Base-by-base conservation (phyloP, 2,329 filamentous ascomycete genomes). In the Colletotrichum sp. region DNA sequence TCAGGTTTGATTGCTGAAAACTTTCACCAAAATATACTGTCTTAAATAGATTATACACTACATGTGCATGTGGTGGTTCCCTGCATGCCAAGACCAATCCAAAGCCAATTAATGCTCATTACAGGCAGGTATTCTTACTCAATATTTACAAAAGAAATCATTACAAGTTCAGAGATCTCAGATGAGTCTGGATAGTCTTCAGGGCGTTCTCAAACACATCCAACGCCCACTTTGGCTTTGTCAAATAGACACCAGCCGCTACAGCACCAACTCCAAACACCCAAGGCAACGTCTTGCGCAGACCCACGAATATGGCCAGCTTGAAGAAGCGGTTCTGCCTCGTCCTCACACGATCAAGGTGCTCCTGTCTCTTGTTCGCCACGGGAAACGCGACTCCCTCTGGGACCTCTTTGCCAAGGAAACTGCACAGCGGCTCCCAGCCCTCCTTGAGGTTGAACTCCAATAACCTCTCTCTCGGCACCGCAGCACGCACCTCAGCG, bases 351-450 rank as follows among this genome's bases (percentile, higher is more conserved):
- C 68, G 61, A 26, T 30, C 72, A 26, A 75, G 34, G 18, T 75
- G 21, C 60, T 78, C 79, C 3, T 77, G 79, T 9, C 79, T 77
- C 72, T 84, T 82, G 16, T 85, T 85, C 1, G 82, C 78, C 72
- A 79, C 79, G 0, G 83, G 84, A 48, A 85, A 85, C 48, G 80
- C 72, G 72, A 68, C 43, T 82, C 32, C 36, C 67, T 71, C 79
- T 3, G 87, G 87, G 38, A 86, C 79, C 0, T 83, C 80, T 71
- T 84, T 83, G 9, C 78, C 82, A 3, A 88, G 80, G 55, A 85
- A 84, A 24, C 81, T 72, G 67, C 86, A 88, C 12, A 88, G 80
- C 9, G 86, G 85, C n/a, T 64, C 80, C 85, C 85, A 88, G 5
- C 86, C 86, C 9, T 85, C 82, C 32, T 81, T 80, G 15, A 87